Conservation (phyloP, 306 rosid species). For the Styphnolobium japonicum region DNA sequence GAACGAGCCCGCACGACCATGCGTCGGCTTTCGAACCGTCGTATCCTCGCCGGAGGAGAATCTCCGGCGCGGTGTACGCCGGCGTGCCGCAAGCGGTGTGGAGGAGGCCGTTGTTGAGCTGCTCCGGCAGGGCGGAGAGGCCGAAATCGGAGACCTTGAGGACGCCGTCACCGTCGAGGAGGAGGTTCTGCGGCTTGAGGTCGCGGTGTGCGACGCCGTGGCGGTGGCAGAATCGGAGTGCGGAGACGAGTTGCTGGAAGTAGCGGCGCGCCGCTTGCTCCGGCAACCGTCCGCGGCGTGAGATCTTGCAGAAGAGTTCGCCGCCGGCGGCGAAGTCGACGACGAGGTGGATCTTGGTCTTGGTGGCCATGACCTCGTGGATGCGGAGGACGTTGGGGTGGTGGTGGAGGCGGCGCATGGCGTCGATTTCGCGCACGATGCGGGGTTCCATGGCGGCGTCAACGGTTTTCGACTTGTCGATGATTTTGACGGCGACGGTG, state of each 20-base stretch:
- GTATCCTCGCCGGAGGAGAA: constrained; percentile 53
- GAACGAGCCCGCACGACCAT: constrained; percentile 85
- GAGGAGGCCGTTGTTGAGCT: constrained; percentile 61
- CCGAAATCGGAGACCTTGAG: constrained; percentile 85
- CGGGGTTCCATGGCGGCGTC: constrained; percentile 61
- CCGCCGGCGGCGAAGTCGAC: constrained; percentile 82
- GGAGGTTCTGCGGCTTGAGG: constrained; percentile 81
- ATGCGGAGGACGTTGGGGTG: constrained; percentile 73
- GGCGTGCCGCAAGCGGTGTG: constrained; percentile 90
- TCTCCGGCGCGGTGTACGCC: constrained; percentile 85
- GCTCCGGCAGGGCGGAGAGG: constrained; percentile 81
- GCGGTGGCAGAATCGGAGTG: constrained; percentile 67
- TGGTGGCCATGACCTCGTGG: constrained; percentile 81
- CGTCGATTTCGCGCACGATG: constrained; percentile 67
- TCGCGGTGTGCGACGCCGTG: constrained; percentile 87
- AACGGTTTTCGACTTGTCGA: constrained; percentile 59
- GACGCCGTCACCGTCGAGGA: constrained; percentile 58
- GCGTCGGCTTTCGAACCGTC: constrained; percentile 83
- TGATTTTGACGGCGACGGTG: constrained; percentile 71
- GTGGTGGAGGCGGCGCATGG: constrained; percentile 79
- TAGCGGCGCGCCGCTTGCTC: constrained; percentile 59
- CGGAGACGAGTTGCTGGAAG: constrained; percentile 74
- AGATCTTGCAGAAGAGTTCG: constrained; percentile 51
- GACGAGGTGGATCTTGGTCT: constrained; percentile 75
- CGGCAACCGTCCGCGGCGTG: constrained; percentile 35